These are phyloP conservation scores for Podila horticola DNA, from an alignment of 192 early-diverging fungal genomes.

Conservation along the genomic window DNA sequence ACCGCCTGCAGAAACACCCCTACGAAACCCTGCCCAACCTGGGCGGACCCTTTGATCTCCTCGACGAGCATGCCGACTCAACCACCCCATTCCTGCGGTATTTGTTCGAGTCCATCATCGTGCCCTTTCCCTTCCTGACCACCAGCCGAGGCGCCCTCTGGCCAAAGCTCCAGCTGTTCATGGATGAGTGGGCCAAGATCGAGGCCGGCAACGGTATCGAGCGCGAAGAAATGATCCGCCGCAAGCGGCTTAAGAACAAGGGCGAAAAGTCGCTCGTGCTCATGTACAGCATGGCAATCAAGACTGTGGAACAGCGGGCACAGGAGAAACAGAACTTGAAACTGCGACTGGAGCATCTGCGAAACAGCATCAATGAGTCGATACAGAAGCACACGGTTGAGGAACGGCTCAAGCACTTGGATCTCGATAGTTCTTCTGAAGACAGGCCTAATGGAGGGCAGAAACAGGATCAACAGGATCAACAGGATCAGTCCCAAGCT, in stretches of 20 bases:
- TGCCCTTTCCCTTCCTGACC: slow-evolving; percentile 62
- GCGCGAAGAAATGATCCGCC: slow-evolving; percentile 31
- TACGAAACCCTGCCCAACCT: slow-evolving; percentile 27
- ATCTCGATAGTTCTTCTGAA: not conserved
- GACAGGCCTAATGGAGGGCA: no score
- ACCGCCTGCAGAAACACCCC: slow-evolving; percentile 32
- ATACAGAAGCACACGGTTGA: not conserved
- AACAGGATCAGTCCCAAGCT: not conserved
- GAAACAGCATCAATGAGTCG: no score
- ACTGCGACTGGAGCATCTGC: slow-evolving; percentile 1
- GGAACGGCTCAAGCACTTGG: not conserved
- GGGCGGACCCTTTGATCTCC: slow-evolving; percentile 33
- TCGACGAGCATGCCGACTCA: slow-evolving; percentile 26
- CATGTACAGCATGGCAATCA: slow-evolving; percentile 42
- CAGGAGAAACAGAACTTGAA: slow-evolving; percentile 16
- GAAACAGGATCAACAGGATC: not conserved
- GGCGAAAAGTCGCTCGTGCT: slow-evolving; percentile 30
- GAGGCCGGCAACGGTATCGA: slow-evolving; percentile 48
- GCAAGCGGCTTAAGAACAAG: slow-evolving; percentile 35
- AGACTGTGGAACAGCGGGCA: slow-evolving; percentile 39
- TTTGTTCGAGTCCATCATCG: slow-evolving; percentile 54
- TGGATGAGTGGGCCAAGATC: slow-evolving; percentile 58
- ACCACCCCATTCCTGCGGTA: slow-evolving; percentile 57
- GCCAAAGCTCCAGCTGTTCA: slow-evolving; percentile 57
- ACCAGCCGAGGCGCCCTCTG: slow-evolving; percentile 52